These are phyloP conservation scores for Ascochyta rabiei DNA, from an alignment of 2,329 filamentous ascomycete genomes.

Conservation along the genomic window DNA sequence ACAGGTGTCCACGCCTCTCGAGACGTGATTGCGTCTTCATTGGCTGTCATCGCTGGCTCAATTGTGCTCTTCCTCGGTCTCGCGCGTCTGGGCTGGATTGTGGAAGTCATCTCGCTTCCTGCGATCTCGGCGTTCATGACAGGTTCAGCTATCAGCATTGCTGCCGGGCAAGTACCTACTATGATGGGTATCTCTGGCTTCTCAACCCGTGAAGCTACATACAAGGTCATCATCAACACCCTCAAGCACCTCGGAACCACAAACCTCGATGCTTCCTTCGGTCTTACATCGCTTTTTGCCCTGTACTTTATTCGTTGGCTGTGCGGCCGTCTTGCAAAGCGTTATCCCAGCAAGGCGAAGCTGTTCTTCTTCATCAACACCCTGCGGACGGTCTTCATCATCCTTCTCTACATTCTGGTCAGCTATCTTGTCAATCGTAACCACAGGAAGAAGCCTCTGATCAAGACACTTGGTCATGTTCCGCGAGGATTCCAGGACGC, in stretches of 20 bases:
- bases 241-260: constrained; percentile 69
- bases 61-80: constrained; percentile 84
- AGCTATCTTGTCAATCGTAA: constrained; percentile 80
- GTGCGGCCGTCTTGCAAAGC: constrained; percentile 71
- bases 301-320: constrained; percentile 71
- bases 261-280: constrained; percentile 80
- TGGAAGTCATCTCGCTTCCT: constrained; percentile 90
- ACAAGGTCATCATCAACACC: constrained; percentile 83
- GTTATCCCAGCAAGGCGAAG: constrained; percentile 71
- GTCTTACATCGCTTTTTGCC: constrained; percentile 76
- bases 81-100: constrained; percentile 83
- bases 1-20: constrained; percentile 28
- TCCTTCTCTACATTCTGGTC: constrained; percentile 88
- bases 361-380: constrained; percentile 89
- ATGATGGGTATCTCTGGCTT: constrained; percentile 81
- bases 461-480: constrained; percentile 63
- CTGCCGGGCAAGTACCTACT: constrained; percentile 78
- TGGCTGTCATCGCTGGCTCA: constrained; percentile 78
- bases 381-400: constrained; percentile 87
- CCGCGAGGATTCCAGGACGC: constrained; percentile 76
- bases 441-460: constrained; percentile 62
- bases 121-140: constrained; percentile 98
- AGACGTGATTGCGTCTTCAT: constrained; percentile 59
- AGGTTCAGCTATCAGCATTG: constrained; percentile 90
- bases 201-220: constrained; percentile 77